Conservation (phyloP, 768 basidiomycete genomes). For the Lenzites betulinus region DNA sequence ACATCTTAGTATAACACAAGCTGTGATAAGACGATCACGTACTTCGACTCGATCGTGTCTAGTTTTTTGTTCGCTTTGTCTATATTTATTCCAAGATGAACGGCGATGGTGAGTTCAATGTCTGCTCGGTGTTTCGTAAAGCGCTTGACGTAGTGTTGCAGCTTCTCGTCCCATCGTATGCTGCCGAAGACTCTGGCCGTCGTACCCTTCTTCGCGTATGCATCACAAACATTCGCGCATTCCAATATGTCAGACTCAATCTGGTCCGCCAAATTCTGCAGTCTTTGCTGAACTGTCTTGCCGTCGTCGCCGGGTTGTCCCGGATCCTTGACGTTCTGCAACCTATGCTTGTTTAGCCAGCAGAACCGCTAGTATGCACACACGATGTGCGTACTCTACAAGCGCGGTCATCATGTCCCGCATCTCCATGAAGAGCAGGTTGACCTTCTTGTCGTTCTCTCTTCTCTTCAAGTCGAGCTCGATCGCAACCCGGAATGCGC, state of each 20-base stretch:
- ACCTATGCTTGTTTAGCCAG: slow-evolving; percentile 22
- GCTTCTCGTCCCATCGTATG: slow-evolving; percentile 30
- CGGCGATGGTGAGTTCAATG: slow-evolving; percentile 32
- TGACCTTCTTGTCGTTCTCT: slow-evolving; percentile 53
- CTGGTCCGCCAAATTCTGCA: slow-evolving; percentile 32
- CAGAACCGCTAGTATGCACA: neutral
- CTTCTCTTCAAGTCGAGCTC: slow-evolving; percentile 51
- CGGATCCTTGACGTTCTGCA: slow-evolving; percentile 35
- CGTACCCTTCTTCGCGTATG: slow-evolving; percentile 34
- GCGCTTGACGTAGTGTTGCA: slow-evolving; percentile 27
- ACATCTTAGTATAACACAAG: slow-evolving; percentile 17
- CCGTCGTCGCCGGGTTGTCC: slow-evolving; percentile 35
- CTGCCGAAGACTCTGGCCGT: slow-evolving; percentile 33
- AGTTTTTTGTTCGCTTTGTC: slow-evolving; percentile 25
- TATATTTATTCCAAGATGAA: slow-evolving; percentile 32
- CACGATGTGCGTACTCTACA: slow-evolving; percentile 41
- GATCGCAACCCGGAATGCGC: slow-evolving; percentile 52
- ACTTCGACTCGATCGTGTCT: slow-evolving; percentile 15
- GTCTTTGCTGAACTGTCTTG: slow-evolving; percentile 36
- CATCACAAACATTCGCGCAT: slow-evolving; percentile 37
- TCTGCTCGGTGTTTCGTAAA: slow-evolving; percentile 32
- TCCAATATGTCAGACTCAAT: slow-evolving; percentile 34
- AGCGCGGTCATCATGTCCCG: slow-evolving; percentile 50
- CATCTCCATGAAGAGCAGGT: slow-evolving; percentile 51
- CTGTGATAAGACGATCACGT: neutral